phyloP scores from a whole-genome alignment of 2,329 filamentous ascomycete genomes.

The Neofusicoccum laricinum region DNA sequence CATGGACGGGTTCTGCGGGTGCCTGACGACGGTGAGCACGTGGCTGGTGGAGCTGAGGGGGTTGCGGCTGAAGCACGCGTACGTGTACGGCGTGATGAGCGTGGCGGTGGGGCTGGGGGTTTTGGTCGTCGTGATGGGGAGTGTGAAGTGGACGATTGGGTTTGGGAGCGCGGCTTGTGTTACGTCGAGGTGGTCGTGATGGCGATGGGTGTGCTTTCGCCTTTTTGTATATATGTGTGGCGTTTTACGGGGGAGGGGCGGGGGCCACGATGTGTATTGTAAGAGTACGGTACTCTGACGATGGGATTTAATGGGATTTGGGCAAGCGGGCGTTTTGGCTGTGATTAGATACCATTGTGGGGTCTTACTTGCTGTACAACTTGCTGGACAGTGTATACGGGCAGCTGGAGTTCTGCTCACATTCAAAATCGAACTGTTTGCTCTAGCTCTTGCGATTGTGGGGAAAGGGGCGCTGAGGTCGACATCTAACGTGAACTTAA shows the following conservation, averaged over 20 bases:
- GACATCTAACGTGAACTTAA: no score
- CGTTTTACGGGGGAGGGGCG: neutral
- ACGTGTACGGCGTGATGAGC: constrained; percentile 65
- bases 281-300: no score
- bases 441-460: no score
- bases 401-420: no score
- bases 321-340: neutral
- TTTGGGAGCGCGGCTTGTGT: constrained; percentile 36
- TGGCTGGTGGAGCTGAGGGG: constrained; percentile 46
- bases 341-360: neutral
- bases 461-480: no score
- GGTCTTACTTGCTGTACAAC: neutral
- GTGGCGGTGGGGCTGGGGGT: constrained; percentile 57
- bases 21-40: constrained; percentile 48
- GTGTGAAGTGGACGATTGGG: constrained; percentile 64
- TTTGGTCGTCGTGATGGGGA: constrained; percentile 71
- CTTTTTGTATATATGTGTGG: neutral
- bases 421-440: no score
- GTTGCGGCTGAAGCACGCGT: constrained; percentile 54
- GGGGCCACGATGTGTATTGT: neutral
- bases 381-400: no score
- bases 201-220: no score
- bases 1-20: constrained; percentile 49
- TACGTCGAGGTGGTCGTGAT: constrained; percentile 13
- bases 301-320: neutral